Evolutionary conservation across 192 early-diverging fungal genomes (phyloP).

Genomic region (Dispira simplex): DNA sequence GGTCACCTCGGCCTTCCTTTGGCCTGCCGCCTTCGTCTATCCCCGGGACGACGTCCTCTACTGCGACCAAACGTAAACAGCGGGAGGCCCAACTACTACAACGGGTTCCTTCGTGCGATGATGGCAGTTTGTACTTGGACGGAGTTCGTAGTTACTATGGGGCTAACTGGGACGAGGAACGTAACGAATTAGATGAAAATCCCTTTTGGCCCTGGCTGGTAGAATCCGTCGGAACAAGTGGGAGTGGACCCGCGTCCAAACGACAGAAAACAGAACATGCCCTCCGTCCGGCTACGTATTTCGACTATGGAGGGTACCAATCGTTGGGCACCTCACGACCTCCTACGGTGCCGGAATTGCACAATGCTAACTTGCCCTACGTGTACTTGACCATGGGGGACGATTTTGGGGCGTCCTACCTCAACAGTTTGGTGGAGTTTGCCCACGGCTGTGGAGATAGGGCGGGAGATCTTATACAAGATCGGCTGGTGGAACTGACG

Average conservation of each 20-base stretch:
- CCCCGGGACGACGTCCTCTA: background rate
- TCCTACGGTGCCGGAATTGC: too few species aligned
- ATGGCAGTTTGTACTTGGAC: constrained; percentile 12
- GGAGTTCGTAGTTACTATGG: constrained; percentile 14
- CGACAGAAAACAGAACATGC: background rate
- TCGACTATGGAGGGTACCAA: constrained; percentile 19
- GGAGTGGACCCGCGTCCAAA: background rate
- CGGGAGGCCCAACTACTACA: background rate
- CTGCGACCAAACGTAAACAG: background rate
- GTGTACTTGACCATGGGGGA: constrained; percentile 20
- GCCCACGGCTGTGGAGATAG: constrained; percentile 21
- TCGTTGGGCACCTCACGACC: too few species aligned
- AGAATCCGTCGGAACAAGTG: constrained; percentile 9
- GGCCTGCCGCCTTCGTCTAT: background rate
- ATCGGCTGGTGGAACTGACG: constrained; percentile 24
- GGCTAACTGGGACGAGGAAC: constrained; percentile 11
- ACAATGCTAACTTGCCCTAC: background rate
- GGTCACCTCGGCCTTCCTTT: background rate
- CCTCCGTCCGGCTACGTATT: constrained; percentile 13
- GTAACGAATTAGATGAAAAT: constrained; percentile 19
- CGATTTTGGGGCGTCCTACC: constrained; percentile 25
- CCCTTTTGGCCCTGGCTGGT: constrained; percentile 12
- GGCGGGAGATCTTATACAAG: constrained; percentile 14
- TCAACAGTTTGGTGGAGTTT: constrained; percentile 27
- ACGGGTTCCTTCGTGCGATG: background rate